These are phyloP conservation scores for Gossypium thurberi DNA, from an alignment of 345 rosid species.

Conservation along the genomic window DNA sequence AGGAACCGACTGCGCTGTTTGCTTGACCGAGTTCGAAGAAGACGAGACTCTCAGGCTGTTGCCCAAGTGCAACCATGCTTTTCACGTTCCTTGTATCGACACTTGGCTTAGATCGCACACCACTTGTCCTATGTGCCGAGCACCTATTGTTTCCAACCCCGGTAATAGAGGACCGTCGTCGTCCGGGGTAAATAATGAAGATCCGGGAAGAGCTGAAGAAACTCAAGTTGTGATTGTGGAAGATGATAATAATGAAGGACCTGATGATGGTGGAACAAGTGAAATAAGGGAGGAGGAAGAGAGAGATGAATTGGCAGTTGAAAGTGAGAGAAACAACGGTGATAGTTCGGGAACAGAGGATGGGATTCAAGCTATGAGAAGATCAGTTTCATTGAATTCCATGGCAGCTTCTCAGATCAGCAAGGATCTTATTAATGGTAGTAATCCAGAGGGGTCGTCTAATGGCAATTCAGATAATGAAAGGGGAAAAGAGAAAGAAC, in stretches of 20 bases:
- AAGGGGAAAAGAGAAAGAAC: constrained; percentile 17
- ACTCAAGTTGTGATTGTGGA: constrained; percentile 15
- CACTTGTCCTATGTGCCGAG: not conserved
- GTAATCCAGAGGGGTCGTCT: not conserved
- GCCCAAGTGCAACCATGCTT: not conserved
- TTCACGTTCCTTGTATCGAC: not conserved
- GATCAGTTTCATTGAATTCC: constrained; percentile 73
- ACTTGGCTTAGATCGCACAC: not conserved
- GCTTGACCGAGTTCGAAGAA: not conserved
- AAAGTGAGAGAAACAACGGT: constrained; percentile 19
- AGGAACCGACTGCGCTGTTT: not conserved
- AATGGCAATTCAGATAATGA: constrained; percentile 6
- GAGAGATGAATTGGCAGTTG: constrained; percentile 10
- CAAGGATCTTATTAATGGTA: constrained; percentile 20
- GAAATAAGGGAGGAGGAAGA: constrained; percentile 3
- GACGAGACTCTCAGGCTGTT: not conserved
- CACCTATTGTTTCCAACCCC: not conserved
- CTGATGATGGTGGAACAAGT: constrained; percentile 9
- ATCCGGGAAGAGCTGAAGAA: constrained; percentile 16
- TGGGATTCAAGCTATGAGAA: constrained; percentile 38
- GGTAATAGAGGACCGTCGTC: not conserved
- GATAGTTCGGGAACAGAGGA: constrained; percentile 16
- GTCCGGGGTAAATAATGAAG: constrained; percentile 1
- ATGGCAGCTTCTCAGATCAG: constrained; percentile 42
- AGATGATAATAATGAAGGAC: constrained; percentile 20